Evolutionary conservation across 116 monocot species (phyloP).

Genomic region (Cymodocea nodosa): DNA sequence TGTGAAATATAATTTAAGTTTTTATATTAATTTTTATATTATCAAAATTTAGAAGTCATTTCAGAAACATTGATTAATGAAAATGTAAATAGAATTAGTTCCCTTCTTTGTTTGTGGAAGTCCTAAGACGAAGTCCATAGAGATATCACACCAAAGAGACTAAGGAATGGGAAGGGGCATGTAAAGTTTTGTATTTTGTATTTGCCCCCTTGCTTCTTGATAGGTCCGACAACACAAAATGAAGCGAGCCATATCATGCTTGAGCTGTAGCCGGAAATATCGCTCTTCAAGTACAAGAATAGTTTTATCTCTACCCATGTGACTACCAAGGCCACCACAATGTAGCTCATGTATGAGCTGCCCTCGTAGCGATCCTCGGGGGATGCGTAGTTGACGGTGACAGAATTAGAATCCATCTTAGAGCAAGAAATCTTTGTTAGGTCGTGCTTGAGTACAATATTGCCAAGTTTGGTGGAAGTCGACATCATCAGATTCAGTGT

Average conservation of each 20-base stretch:
- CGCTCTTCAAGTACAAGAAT: not conserved
- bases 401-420: not conserved
- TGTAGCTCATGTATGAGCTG: not conserved
- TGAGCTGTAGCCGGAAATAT: not conserved
- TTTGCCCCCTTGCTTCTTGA: not conserved
- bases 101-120: too few species aligned
- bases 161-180: not conserved
- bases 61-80: too few species aligned
- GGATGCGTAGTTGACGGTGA: not conserved
- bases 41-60: too few species aligned
- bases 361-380: not conserved
- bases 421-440: not conserved
- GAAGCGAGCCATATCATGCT: not conserved
- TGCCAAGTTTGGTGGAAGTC: not conserved
- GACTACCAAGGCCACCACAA: not conserved
- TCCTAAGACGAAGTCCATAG: too few species aligned
- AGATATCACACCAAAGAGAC: too few species aligned
- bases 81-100: too few species aligned
- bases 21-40: too few species aligned
- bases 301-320: conserved; percentile 2
- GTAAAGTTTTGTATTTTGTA: not conserved
- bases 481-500: not conserved
- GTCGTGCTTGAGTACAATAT: not conserved
- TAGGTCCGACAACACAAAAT: not conserved
- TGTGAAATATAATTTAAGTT: too few species aligned